Evolutionary conservation across 2,329 filamentous ascomycete genomes (phyloP).

Genomic region (Fusarium sp.): DNA sequence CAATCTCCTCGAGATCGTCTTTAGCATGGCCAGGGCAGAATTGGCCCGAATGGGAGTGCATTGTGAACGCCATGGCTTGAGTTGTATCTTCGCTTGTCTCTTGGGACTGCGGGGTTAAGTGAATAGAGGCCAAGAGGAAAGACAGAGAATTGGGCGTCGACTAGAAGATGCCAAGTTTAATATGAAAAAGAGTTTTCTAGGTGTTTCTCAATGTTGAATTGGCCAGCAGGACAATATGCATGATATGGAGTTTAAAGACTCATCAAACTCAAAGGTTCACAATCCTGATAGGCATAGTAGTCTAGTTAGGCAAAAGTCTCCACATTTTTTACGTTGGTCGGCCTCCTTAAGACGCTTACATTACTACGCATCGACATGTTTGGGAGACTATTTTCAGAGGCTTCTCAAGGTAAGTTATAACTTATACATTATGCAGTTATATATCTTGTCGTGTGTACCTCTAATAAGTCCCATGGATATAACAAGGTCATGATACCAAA

Average conservation of each 20-base stretch:
- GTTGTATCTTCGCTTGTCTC: not conserved
- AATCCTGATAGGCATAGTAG: not conserved
- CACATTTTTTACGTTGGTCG: constrained; percentile 26
- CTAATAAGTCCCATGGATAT: not conserved
- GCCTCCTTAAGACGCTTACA: constrained; percentile 7
- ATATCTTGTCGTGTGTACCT: not conserved
- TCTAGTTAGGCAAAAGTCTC: constrained; percentile 7
- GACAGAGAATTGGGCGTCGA: not conserved
- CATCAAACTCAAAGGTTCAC: constrained; percentile 12
- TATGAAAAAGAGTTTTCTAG: not conserved
- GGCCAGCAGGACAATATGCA: constrained; percentile 7
- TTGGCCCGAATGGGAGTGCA: constrained; percentile 97
- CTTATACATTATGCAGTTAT: constrained; percentile 7
- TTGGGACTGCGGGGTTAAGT: not conserved
- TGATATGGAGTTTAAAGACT: constrained; percentile 13
- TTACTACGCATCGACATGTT: not conserved
- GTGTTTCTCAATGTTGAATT: not conserved
- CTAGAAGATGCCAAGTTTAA: not conserved
- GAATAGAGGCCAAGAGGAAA: not conserved
- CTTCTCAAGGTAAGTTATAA: not conserved
- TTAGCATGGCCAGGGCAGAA: constrained; percentile 94
- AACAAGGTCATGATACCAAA: constrained; percentile 4
- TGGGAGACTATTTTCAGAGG: not conserved
- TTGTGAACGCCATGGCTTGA: constrained; percentile 89
- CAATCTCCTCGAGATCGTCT: constrained; percentile 85